Evolutionary conservation across 2,329 filamentous ascomycete species (phyloP), one percentile per base, ranked within the genome.

Genomic region (Talaromyces amestolkiae): DNA sequence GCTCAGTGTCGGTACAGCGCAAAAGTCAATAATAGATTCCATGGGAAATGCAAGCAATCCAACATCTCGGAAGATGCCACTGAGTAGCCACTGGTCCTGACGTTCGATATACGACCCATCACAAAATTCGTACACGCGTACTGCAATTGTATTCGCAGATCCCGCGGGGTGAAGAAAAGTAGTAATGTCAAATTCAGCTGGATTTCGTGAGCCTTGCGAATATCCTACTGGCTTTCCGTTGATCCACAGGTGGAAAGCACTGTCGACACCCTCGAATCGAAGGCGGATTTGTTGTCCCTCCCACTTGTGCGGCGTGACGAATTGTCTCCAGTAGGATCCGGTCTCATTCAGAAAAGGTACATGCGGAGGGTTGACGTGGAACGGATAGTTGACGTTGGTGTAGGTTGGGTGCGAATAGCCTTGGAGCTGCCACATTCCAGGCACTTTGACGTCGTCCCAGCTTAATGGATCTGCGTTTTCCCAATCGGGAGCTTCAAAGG

Each of bases 121-220:
- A 54, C 83, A 90, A 80, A 86, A 90, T 71, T 91, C 87, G 68
- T 90, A 90, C 0, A 90, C 88, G 35, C 83, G 80, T 2, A 90
- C 86, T 22, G 83, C 81, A 1, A 90, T 72, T 5, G 77, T 78
- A 67, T 91, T 91, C 54, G 81, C 1, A 72, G 22, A 60, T 78
- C 80, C 67, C 91, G 91, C 75, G 7, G 73, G 72, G 15, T 77
- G 73, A 1, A 91, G 77, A 37, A 82, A 77, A 0, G 77, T 69
- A 0, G 87, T 87, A 13, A 91, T 79, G 68, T 91, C 89, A 69
- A 91, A 91, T 71, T 92, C 89, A 9, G 86, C 83, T 0, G 89
- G 82, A 69, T 91, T 91, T 43, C 89, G 81, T 9, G 85, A 85
- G 0, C 89, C 89, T 71, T 91, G 88, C 2, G 86, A 86, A 70